Evolutionary conservation across 805 yeast species (phyloP).

Genomic region (Hanseniaspora lachancei): DNA sequence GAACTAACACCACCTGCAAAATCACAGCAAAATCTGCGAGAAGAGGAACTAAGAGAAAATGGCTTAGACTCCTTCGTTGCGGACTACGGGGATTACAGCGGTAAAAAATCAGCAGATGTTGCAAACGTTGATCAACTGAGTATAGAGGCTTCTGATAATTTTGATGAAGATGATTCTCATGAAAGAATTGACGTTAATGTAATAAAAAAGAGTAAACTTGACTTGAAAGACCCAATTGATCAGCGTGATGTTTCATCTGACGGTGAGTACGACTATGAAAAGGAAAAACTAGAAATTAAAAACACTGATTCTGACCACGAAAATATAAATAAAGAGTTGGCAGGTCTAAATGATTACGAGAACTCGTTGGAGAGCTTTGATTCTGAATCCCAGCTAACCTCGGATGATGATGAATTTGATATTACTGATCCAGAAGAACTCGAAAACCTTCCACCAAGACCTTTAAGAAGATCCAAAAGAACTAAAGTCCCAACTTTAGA

Average conservation of each 20-base stretch:
- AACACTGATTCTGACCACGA: slow-evolving; percentile 16
- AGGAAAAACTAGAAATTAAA: slow-evolving; percentile 9
- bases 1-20: slow-evolving; percentile 17
- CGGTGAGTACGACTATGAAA: slow-evolving; percentile 16
- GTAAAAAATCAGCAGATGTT: not conserved
- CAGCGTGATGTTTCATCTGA: slow-evolving; percentile 15
- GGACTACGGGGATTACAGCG: slow-evolving; percentile 22
- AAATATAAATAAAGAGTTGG: not conserved
- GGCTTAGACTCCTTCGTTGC: slow-evolving; percentile 30
- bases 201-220: slow-evolving; percentile 1
- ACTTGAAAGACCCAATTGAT: slow-evolving; percentile 16
- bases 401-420: slow-evolving; percentile 19
- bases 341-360: not conserved
- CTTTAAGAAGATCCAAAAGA: slow-evolving; percentile 49
- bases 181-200: not conserved
- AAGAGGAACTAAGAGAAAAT: slow-evolving; percentile 76
- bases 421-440: slow-evolving; percentile 17
- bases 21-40: slow-evolving; percentile 39
- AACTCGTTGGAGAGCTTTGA: not conserved
- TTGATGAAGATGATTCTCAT: slow-evolving; percentile 24
- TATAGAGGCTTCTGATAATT: slow-evolving; percentile 23
- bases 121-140: slow-evolving; percentile 16
- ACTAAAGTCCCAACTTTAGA: slow-evolving; percentile 59
- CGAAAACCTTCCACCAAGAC: slow-evolving; percentile 18
- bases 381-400: not conserved